phyloP scores from a whole-genome alignment of 495 filamentous ascomycete genomes.

The Podospora bellae-mahoneyi region DNA sequence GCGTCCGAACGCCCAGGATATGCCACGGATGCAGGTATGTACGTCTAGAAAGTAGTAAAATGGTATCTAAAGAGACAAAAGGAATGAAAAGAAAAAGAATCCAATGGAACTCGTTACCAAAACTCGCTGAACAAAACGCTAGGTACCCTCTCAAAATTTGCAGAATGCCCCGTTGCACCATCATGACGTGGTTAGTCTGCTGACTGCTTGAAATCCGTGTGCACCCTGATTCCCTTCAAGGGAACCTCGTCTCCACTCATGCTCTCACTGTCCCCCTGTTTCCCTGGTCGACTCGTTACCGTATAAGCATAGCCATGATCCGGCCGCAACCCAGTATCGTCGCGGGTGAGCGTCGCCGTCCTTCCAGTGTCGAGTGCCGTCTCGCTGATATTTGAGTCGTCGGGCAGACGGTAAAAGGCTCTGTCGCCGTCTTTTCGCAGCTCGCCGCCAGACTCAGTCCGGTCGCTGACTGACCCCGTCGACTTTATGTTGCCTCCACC shows the following conservation, averaged over 20 bases:
- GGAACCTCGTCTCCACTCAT: constrained; percentile 15
- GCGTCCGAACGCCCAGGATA: not conserved
- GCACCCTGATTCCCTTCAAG: constrained; percentile 15
- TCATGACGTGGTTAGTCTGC: not conserved
- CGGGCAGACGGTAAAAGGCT: constrained; percentile 14
- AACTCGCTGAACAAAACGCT: not conserved
- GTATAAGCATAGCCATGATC: constrained; percentile 10
- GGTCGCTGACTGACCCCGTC: not conserved
- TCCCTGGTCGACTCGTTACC: constrained; percentile 12
- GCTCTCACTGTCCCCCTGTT: not conserved
- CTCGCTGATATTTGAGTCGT: not conserved
- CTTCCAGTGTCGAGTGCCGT: not conserved
- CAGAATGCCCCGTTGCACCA: not conserved
- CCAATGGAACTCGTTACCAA: not conserved
- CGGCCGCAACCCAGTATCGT: constrained; percentile 7
- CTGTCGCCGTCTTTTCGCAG: not conserved
- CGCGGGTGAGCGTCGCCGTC: not conserved
- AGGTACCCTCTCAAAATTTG: not conserved
- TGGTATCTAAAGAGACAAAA: not conserved
- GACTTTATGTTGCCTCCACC: not conserved
- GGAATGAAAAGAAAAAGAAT: not conserved
- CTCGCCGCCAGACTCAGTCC: not conserved
- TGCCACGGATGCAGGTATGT: not conserved
- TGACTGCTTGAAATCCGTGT: constrained; percentile 6
- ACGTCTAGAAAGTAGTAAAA: not conserved